Base-by-base conservation (phyloP, 768 basidiomycete species). In the Mrakia blollopis region DNA sequence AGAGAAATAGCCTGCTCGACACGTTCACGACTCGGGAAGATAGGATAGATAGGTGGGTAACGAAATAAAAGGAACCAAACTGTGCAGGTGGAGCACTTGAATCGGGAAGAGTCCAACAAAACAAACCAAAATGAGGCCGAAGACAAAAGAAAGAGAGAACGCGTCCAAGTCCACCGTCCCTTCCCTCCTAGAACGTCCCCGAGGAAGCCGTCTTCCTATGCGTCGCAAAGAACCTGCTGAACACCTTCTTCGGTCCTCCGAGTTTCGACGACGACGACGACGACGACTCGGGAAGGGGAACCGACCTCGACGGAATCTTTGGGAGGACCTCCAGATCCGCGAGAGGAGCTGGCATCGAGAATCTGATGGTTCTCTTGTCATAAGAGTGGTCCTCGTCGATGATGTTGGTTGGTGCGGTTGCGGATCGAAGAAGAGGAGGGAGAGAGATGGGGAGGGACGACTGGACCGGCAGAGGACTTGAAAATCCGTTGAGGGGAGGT, bases 151-250 rank as follows among this genome's bases (percentile, higher is more conserved):
- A n/a, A 57, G 10, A 1, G 25, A 25, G 28, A 28, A 28, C 5
- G n/a, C n/a, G n/a, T n/a, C 13, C 2, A 8, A 57, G n/a, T 23
- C 54, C 23, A n/a, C 21, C 23, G 7, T 57, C 54, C 23, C 23
- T 23, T 16, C 52, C 28, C 28, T 10, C 65, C n/a, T 13, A 68
- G 9, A 68, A 37, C 65, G 65, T 68, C 25, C 65, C 65, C 37
- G 35, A 39, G 18, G 35, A 39, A 9, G 39, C 65, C 65, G 65
- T 68, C 65, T 68, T 68, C 37, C 65, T 68, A 16, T 68, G 65
- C 3, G 35, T n/a, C 14, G 65, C 65, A 4, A 68, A 68, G 39
- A 35, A 44, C 25, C 65, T 44, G 35, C 65, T 39, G 39, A 68
- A n/a, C 35, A 68, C 65, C 65, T 25, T 37, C 35, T n/a, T 39